Base-by-base conservation (phyloP, 2,329 filamentous ascomycete species). In the Fusarium nodosum region DNA sequence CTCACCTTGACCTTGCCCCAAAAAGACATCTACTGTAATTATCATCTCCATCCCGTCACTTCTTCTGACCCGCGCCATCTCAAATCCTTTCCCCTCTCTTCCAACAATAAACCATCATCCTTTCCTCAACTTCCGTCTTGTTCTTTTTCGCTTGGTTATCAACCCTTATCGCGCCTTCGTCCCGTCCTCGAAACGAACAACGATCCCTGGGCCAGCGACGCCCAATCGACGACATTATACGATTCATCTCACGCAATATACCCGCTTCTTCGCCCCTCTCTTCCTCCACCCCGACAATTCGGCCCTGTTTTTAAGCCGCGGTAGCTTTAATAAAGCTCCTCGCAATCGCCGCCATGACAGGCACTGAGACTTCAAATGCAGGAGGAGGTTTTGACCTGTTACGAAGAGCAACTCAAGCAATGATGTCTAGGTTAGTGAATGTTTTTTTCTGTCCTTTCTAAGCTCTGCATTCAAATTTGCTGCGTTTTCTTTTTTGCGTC, bases 351-450 rank as follows among this genome's bases (percentile, higher is more conserved):
- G 74, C 68, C 74, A 88, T 88, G 86, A 82, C 85, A 74, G 82
- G 82, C 79, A 79, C 82, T 64, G 84, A 86, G 75, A 78, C 77
- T 66, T 75, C 78, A 60, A 80, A 79, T 73, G 75, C 76, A 34
- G 82, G 83, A 74, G 82, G 84, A 71, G 82, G 84, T 70, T 87
- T 85, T 72, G 87, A 89, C 78, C 80, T 89, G 71, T 77, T 89
- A 68, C 82, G 85, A 75, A 82, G 86, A 77, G 87, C 87, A 66
- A 89, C 87, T n/a, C 86, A 88, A 74, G 85, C 84, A 72, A 86
- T 89, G 84, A 87, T 89, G 85, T 88, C 86, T 79, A 88, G 81
- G 86, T 88, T 84, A 77, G 86, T 84, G 60, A 52, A 54, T 66
- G 54, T 69, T 72, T 65, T 70, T 20, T 12, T 66, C 61, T 68